A percentile compares a stretch with the other conserved stretches of the same genome.
phyloP scores from a whole-genome alignment of 257 asterid species.

The Gentiana dahurica region DNA sequence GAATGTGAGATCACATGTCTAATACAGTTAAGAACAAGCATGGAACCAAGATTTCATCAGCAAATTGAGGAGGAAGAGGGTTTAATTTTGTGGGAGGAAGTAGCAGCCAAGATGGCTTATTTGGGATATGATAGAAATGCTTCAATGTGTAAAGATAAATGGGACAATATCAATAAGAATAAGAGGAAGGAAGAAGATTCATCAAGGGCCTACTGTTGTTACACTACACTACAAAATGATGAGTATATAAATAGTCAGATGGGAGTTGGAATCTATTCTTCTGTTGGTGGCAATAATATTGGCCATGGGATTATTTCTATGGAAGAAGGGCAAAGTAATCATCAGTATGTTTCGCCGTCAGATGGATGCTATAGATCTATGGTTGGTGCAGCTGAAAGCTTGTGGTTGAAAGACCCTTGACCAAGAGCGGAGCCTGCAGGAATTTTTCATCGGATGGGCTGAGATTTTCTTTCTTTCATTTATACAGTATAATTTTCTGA shows the following conservation, averaged over 20 bases:
- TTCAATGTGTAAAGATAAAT: conserved; percentile 46
- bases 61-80: conserved; percentile 26
- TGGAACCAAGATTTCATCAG: conserved; percentile 41
- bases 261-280: conserved; percentile 20
- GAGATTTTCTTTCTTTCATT: too few relatives aligned
- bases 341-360: too few relatives aligned
- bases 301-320: too few relatives aligned
- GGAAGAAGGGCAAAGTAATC: too few relatives aligned
- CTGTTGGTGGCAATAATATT: too few relatives aligned
- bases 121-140: conserved; percentile 62
- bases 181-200: conserved; percentile 41
- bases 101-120: conserved; percentile 46
- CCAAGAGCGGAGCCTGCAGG: too few relatives aligned
- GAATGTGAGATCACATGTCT: conserved; percentile 45
- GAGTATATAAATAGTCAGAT: conserved; percentile 21
- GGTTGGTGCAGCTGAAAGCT: too few relatives aligned
- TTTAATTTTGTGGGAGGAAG: conserved; percentile 53
- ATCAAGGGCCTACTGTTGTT: conserved; percentile 23
- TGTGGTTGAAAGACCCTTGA: too few relatives aligned
- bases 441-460: too few relatives aligned
- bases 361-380: too few relatives aligned
- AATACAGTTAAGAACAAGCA: conserved; percentile 38
- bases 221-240: conserved; percentile 7
- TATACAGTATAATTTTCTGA: too few relatives aligned
- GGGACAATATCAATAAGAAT: conserved; percentile 52